Base-by-base conservation (phyloP, 257 asterid species). In the Jacaranda copaia region DNA sequence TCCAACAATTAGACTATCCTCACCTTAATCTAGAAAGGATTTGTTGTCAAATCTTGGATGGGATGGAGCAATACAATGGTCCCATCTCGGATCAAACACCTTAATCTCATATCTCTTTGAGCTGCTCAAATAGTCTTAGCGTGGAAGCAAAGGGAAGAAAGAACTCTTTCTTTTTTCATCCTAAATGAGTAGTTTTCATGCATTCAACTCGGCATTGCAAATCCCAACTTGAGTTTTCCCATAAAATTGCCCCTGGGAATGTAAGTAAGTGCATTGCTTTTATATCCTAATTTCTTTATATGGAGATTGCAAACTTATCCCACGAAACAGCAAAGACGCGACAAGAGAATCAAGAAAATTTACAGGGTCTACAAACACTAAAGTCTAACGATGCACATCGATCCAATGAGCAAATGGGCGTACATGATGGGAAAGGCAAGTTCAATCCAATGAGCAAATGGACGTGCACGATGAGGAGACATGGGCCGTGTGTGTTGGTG, bases 141-240 rank as follows among this genome's bases (percentile, higher is more conserved):
- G 88, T 83, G 46, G 65, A 86, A 79, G 91, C 89, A 76, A 88
- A 77, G 82, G 62, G 72, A 19, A 49, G n/a, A 38, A 65, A 65
- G 19, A 39, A 15, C 51, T 25, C 59, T 19, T 69, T 46, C 52
- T 57, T 80, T 74, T 72, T 12, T 6, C 25, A 18, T 52, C 19
- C 55, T 42, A 19, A 61, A 5, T 55, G 63, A 35, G 32, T 25
- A 35, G 18, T 74, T 55, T 52, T 61, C 40, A 65, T 72, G 35
- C 80, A 72, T 52, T 70, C 43, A 60, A 78, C 67, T 62, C 18
- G 53, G 20, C 6, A 60, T 67, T 80, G 59, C 76, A 76, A 72
- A 85, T 88, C 88, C 88, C 90, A 81, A 82, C 51, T 77, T 13
- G 79, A 81, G 83, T 67, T 84, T 84, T 55, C 81, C 87, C 76